phyloP scores from a whole-genome alignment of 768 basidiomycete genomes.

The Pleurotus cornucopiae region DNA sequence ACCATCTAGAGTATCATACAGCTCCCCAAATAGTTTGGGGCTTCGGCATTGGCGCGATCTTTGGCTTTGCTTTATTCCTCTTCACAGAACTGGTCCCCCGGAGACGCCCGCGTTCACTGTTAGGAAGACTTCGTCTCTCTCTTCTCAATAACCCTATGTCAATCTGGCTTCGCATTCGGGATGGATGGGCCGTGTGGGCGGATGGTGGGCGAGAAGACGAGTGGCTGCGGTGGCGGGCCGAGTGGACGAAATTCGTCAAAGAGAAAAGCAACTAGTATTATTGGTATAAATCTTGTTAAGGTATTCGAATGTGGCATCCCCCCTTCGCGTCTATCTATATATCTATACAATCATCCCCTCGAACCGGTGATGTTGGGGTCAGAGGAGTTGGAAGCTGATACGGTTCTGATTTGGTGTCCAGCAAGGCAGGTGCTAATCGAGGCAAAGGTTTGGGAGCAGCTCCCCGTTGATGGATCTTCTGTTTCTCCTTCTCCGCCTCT shows the following conservation, averaged over 20 bases:
- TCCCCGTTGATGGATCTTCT: not conserved
- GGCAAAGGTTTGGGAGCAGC: not conserved
- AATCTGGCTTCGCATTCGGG: constrained; percentile 66
- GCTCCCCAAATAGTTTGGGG: constrained; percentile 75
- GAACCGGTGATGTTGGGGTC: not conserved
- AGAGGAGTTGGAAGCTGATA: not conserved
- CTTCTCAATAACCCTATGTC: constrained; percentile 55
- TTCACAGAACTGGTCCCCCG: constrained; percentile 56
- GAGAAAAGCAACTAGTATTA: not conserved
- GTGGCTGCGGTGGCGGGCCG: constrained; percentile 61
- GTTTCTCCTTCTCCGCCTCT: constrained; percentile 27
- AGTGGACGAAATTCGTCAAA: constrained; percentile 39
- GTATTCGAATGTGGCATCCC: not conserved
- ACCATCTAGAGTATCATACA: constrained; percentile 71
- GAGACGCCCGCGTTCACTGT: constrained; percentile 44
- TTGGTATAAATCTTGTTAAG: not conserved
- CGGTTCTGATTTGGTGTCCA: not conserved
- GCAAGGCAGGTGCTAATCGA: not conserved
- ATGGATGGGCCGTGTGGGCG: constrained; percentile 78
- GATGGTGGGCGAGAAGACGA: constrained; percentile 76
- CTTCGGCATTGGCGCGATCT: constrained; percentile 51
- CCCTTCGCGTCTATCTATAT: not conserved
- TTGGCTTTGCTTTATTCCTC: constrained; percentile 53
- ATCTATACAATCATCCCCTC: not conserved
- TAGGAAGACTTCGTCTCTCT: constrained; percentile 44